Base-by-base conservation (phyloP, 345 rosid genomes). In the Salix dunnii region DNA sequence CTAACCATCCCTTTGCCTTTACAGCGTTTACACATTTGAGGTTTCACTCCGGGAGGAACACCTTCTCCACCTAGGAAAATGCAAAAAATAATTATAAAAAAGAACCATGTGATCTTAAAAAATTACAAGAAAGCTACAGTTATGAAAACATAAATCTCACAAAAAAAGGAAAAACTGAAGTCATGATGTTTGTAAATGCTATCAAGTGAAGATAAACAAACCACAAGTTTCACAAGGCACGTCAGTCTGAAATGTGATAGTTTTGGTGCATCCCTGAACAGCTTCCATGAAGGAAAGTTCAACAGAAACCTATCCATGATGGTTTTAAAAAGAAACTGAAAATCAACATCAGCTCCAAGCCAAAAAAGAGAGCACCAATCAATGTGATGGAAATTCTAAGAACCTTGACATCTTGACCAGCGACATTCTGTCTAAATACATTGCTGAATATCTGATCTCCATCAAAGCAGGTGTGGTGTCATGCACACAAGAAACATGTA, bases 231-330 rank as follows among this genome's bases (percentile, higher is more conserved):
- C 88, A 87, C 99, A 96, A 82, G 89, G 79, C 74, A 94, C 73
- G 3, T 92, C 94, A 30, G 99, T 92, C 86, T 91, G 92, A 84
- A 91, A 96, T 79, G 91, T 76, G 76, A 96, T 76, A 67, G 88
- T 87, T 90, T 94, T 96, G 79, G 85, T 80, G 85, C 98, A 94
- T 79, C 99, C 99, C 76, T 92, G 98, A 78, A 96, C 97, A 74
- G 98, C 99, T 90, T 96, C 99, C 99, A 96, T 96, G 86, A 96
- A 96, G 66, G 99, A 96, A 74, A 96, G 79, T 76, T 96, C 99
- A 74, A 96, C 55, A 33, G 91, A 72, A 83, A 88, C 92, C 99
- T 96, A 76, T 27, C 60, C 49, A 83, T 67, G 77, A 83, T 71
- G 68, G 13, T 14, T 77, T 78, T 46, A 77, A 78, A 72, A 62